Conservation (phyloP, 805 yeast genomes). For the Tanozyma kutaoensis region DNA sequence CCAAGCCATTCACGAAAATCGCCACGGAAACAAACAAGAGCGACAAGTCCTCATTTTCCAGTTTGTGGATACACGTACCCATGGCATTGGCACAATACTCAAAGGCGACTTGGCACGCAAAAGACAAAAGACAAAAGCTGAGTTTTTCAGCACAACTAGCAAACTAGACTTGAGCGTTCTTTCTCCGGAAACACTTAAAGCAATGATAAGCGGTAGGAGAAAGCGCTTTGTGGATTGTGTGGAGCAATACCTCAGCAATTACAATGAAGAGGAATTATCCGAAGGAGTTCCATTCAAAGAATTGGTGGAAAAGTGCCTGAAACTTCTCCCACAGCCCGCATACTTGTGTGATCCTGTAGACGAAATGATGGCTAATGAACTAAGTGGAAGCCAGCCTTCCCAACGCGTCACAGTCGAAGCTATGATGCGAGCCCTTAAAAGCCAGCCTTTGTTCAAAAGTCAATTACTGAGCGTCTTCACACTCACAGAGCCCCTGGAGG, state of each 20-base stretch:
- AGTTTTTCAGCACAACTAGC: conserved; percentile 17
- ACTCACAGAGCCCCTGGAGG: conserved; percentile 28
- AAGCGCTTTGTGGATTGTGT: conserved; percentile 27
- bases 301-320: conserved; percentile 21
- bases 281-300: conserved; percentile 25
- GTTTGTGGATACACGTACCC: conserved; percentile 55
- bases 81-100: conserved; percentile 26
- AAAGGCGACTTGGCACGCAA: conserved; percentile 7
- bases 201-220: conserved; percentile 45
- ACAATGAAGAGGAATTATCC: conserved; percentile 12
- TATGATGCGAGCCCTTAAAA: conserved; percentile 36
- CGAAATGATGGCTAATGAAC: conserved; percentile 9
- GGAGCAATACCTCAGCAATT: conserved; percentile 4
- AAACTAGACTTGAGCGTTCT: conserved; percentile 38
- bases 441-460: conserved; percentile 37
- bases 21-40: conserved; percentile 26
- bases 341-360: conserved; percentile 50
- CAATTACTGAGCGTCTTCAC: conserved; percentile 49
- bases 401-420: no score
- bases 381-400: no score
- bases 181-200: conserved; percentile 42
- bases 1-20: conserved; percentile 42
- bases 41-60: conserved; percentile 60
- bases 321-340: conserved; percentile 34
- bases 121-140: conserved; percentile 4